Base-by-base conservation (phyloP, 2,329 filamentous ascomycete species). In the Chaetothyriales sp. region DNA sequence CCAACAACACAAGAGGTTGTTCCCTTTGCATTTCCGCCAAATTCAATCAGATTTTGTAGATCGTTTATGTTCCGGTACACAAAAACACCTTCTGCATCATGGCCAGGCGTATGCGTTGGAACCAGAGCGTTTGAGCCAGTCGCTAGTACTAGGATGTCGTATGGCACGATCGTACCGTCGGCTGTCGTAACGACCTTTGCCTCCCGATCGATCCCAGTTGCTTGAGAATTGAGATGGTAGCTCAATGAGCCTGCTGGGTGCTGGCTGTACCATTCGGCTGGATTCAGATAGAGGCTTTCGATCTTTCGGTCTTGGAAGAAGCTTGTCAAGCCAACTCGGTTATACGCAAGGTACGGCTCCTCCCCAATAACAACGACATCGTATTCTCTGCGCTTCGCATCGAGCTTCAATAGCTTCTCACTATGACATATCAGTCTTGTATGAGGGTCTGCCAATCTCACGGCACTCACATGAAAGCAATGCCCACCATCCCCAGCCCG, bases 401-500 rank as follows among this genome's bases (percentile, higher is more conserved):
- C 88, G 49, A 88, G 78, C 61, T 94, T 94, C 62, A 94, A 74
- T 8, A 95, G 68, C 67, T 95, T 95, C 67, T 95, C 88, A 60
- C 87, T 93, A 59, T 56, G 59, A 12, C 12, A 15, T 15, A 15
- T 39, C 32, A 39, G 19, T 32, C 5, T 12, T 32, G 2, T 44
- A 48, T 20, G 20, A n/a, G 28, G 20, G 18, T 20, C 15, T 42
- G 7, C 18, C n/a, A 19, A 47, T 20, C 22, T 3, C 3, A 47
- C 18, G 28, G 45, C 9, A 73, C 83, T 74, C 69, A 90, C 84
- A 93, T 86, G 65, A 93, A 90, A 43, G 84, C 81, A 59, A 92
- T 83, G 42, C 84, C 86, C 44, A 95, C 88, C 89, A 95, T 95
- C 2, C 88, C 88, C 67, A 95, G 68, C 8, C 88, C 88, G 42